phyloP scores from a whole-genome alignment of 306 rosid genomes.

The Benincasa hispida region DNA sequence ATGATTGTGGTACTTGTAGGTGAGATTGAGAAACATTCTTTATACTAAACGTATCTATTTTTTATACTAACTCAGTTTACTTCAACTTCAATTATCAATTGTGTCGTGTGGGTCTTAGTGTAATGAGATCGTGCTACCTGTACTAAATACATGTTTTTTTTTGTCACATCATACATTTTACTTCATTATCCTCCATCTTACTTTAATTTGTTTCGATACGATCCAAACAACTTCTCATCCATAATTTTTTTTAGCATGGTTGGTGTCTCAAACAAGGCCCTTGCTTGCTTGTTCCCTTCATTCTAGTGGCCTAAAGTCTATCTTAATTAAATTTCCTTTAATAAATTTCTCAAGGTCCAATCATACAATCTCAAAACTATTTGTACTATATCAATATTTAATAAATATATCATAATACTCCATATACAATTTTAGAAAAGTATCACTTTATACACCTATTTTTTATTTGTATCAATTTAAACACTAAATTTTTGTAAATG shows the following conservation, averaged over 20 bases:
- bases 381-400: neutral
- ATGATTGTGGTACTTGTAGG: neutral
- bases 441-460: too few relatives aligned
- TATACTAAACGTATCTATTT: neutral
- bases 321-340: neutral
- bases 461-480: too few relatives aligned
- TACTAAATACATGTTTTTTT: too few relatives aligned
- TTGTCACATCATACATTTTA: neutral
- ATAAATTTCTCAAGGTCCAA: neutral
- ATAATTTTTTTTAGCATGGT: neutral
- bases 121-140: neutral
- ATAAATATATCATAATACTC: neutral
- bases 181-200: neutral
- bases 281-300: neutral
- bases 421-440: too few relatives aligned
- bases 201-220: neutral
- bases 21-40: neutral
- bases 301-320: neutral
- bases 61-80: neutral
- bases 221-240: neutral
- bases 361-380: too few relatives aligned
- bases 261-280: neutral
- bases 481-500: too few relatives aligned
- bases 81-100: neutral
- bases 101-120: neutral